Evolutionary conservation across 192 early-diverging fungal genomes (phyloP), one percentile per base, ranked within the genome.

Genomic region (Linnemannia exigua): DNA sequence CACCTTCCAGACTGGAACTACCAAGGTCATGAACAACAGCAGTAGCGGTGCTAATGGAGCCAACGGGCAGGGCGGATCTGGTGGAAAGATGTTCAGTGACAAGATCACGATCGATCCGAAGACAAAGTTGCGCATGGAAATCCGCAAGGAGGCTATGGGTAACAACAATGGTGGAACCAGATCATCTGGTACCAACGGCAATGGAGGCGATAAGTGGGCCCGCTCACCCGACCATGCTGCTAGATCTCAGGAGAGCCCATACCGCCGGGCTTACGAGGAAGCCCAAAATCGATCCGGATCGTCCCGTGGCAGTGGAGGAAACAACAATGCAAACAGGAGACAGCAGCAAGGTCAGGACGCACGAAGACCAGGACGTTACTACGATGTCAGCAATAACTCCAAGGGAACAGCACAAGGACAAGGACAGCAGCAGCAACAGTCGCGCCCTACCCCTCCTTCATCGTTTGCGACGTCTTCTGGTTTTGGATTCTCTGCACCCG

Each of bases 81-180:
- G 74, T 15, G 46, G 38, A 41, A 79, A 67, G 22, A 50, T 77
- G n/a, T 48, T 86, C 5, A 51, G 78, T 7, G 84, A 80, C 8
- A 35, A 63, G 50, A 80, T 86, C 50, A 48, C 25, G 41, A 76
- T 86, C 52, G 84, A 86, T 80, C 38, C 51, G 11, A 80, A 86
- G 63, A 69, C 73, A 16, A 74, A 69, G 35, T 37, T 86, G 75
- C 77, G 84, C n/a, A 86, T 86, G 84, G 84, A 86, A 33, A 70
- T 86, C 41, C 73, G 84, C 19, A 76, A 73, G 37, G 78, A 86
- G 20, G 69, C 72, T 44, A 66, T 76, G 33, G 63, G 51, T 25
- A 70, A 46, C 66, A 71, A 44, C 44, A 61, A 20, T 54, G 36
- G 8, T 16, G 69, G 67, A 20, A 7, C 50, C 5, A 37, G 22